Evolutionary conservation across 345 rosid genomes (phyloP).

Genomic region (Syzygium aqueum): DNA sequence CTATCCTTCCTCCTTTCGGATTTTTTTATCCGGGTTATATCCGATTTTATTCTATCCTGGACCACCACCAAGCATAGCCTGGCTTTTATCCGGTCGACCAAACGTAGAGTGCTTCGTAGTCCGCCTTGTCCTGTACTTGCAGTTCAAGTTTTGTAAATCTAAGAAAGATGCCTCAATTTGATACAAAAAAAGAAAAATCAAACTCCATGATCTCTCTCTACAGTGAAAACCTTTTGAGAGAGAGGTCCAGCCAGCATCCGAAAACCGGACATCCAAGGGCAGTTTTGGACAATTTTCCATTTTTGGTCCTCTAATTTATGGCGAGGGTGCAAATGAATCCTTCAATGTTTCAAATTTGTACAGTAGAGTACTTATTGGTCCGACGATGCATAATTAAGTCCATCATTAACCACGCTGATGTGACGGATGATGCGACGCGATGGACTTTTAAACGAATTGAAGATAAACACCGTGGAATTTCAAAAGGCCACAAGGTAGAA

Average conservation of each 20-base stretch:
- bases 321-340: not conserved
- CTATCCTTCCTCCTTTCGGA: too few species aligned
- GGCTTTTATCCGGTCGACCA: too few species aligned
- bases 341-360: not conserved
- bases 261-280: not conserved
- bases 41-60: too few species aligned
- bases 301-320: not conserved
- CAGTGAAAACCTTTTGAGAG: too few species aligned
- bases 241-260: not conserved
- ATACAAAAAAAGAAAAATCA: not conserved
- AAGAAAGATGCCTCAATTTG: too few species aligned
- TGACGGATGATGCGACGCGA: not conserved
- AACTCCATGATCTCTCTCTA: not conserved
- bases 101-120: not conserved
- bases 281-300: not conserved
- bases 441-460: rapidly evolving
- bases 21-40: too few species aligned
- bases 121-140: not conserved
- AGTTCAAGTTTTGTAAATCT: not conserved
- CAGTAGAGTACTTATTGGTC: not conserved
- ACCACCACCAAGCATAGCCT: too few species aligned
- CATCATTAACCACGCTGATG: not conserved
- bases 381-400: not conserved
- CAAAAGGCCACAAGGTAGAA: not conserved
- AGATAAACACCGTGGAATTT: not conserved